Evolutionary conservation across 768 basidiomycete genomes (phyloP), one percentile per base, ranked within the genome.

Genomic region (Boletus reticuloceps): DNA sequence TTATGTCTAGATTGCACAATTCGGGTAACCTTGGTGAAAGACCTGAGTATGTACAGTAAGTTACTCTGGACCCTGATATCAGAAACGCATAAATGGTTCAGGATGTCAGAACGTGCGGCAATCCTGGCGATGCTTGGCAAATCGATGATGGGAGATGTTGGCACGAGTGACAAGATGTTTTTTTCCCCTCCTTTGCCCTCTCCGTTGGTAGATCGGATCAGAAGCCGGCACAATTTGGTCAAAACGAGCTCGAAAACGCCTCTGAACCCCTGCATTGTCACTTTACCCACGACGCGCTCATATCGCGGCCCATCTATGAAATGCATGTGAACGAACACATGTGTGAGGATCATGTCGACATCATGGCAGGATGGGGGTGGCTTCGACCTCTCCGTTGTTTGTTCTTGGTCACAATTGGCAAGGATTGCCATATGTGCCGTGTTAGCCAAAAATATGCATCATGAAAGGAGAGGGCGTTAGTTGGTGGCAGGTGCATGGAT

Each of bases 171-270:
- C 8, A 8, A 9, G 27, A 27, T 27, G 27, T 9, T 25, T 22
- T 25, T 25, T 25, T 1, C 6, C 29, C 29, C 29, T 36, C 34
- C 34, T 14, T 36, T 36, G 3, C 4, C 34, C 29, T 9, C 29
- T 29, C 29, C 34, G 34, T 36, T 36, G 34, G 34, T 17, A 51
- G 60, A 57, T 64, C 62, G 49, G 62, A 69, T 67, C 58, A 69
- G 68, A 68, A 68, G 61, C 40, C 51, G 27, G 39, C 42, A 49
- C 51, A 14, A 61, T 70, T 61, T 66, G 69, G 69, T 66, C 37
- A 70, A 61, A 69, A 47, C 40, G 50, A 52, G 43, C 31, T 70
- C 66, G 67, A 68, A 60, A 54, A 41, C 53, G n/a, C 6, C 44
- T 16, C 37, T 53, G 53, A 27, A 27, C 47, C 20, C n/a, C 40